Evolutionary conservation across 306 rosid genomes (phyloP).

Genomic region (Rosa lucieae): DNA sequence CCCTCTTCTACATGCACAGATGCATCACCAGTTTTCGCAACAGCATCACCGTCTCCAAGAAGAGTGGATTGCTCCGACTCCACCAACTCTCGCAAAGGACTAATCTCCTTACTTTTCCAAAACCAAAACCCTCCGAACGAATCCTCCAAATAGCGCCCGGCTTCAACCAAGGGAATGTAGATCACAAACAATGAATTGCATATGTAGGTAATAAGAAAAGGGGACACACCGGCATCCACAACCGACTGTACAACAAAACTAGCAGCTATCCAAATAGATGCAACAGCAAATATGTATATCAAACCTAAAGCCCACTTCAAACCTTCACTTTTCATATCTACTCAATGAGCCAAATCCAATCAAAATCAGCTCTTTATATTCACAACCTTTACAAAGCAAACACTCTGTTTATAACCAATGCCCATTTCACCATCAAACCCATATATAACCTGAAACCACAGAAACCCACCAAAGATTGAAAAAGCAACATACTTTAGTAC

Average conservation of each 20-base stretch:
- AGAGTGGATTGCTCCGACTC: constrained; percentile 71
- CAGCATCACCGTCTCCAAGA: constrained; percentile 44
- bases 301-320: constrained; percentile 87
- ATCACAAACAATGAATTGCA: constrained; percentile 93
- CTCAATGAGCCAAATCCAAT: constrained; percentile 16
- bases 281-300: constrained; percentile 73
- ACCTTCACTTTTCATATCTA: constrained; percentile 48
- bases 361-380: constrained; percentile 26
- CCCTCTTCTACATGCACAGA: constrained; percentile 43
- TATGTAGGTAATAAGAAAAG: constrained; percentile 82
- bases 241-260: constrained; percentile 97
- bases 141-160: constrained; percentile 74
- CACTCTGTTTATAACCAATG: constrained; percentile 13
- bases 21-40: constrained; percentile 20
- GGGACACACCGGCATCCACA: constrained; percentile 88
- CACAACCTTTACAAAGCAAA: constrained; percentile 17
- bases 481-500: background rate
- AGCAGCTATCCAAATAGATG: constrained; percentile 97
- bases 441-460: constrained; percentile 27
- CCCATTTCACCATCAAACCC: constrained; percentile 32
- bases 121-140: constrained; percentile 48
- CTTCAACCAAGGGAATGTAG: constrained; percentile 81
- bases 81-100: constrained; percentile 28
- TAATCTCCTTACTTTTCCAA: constrained; percentile 49
- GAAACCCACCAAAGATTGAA: background rate